Base-by-base conservation (phyloP, 2,329 filamentous ascomycete species). In the Ophiostoma sp. region DNA sequence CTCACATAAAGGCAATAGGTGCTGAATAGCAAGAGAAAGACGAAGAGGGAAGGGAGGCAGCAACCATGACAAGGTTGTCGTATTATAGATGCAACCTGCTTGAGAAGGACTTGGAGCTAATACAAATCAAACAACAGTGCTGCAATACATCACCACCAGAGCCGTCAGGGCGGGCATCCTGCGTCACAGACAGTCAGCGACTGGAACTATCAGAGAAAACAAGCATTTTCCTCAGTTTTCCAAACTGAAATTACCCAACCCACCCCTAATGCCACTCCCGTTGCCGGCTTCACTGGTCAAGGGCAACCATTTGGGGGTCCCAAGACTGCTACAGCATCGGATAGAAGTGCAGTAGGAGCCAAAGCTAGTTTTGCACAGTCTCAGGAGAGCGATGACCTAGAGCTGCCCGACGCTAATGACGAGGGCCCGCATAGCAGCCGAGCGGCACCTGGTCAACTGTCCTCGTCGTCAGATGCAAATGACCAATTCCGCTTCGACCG, bases 401-500 rank as follows among this genome's bases (percentile, higher is more conserved):
- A 71, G 44, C 66, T 68, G 64, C 66, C 72, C 2, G 71, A 72
- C 27, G 71, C 66, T 3, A 42, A 62, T 27, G 65, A 44, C 40
- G 40, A 42, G 16, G 38, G 60, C 40, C 8, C 12, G 14, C 55
- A 60, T 14, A 5, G 9, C 18, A 7, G 16, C 12, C 4, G 16
- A 4, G 40, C 40, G n/a, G 7, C 38, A 14, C 7, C 58, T 41
- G 58, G 38, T 7, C 49, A 18, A 18, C n/a, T 9, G 12, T n/a
- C n/a, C n/a, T 9, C 7, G 40, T 2, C 60, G 5, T 42, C 60
- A 40, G 60, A 64, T 5, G 63, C 45, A 12, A 77, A 79, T 70
- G 81, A 87, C 71, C 86, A 88, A 76, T 79, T 82, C 67, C 81
- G 80, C 71, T 87, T 83, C 81, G 85, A 88, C 74, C 79, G 83